Conservation (phyloP, 495 filamentous ascomycete genomes). For the Baudoinia panamericana region DNA sequence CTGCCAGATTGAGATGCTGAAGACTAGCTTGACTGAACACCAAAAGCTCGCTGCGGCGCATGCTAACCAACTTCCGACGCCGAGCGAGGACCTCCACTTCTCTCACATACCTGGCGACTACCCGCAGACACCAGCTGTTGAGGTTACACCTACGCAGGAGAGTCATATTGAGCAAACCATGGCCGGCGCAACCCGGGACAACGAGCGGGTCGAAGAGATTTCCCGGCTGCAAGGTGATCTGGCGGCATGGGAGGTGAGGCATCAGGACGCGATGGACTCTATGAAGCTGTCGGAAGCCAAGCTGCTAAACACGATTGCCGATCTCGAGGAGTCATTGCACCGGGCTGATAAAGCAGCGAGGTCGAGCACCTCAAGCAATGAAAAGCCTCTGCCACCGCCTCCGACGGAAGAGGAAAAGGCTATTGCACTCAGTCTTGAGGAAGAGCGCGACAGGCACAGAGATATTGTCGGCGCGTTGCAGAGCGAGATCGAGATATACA, state of each 20-base stretch:
- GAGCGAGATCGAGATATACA: slow-evolving; percentile 66
- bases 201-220: slow-evolving; percentile 50
- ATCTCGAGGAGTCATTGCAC: slow-evolving; percentile 51
- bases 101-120: slow-evolving; percentile 22
- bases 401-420: slow-evolving; percentile 28
- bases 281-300: slow-evolving; percentile 62
- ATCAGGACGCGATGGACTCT: slow-evolving; percentile 54
- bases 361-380: slow-evolving; percentile 1
- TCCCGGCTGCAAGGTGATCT: slow-evolving; percentile 63
- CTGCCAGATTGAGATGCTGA: slow-evolving; percentile 54
- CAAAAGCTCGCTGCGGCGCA: slow-evolving; percentile 3
- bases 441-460: slow-evolving; percentile 46
- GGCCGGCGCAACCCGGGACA: slow-evolving; percentile 20
- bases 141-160: slow-evolving; percentile 21
- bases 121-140: slow-evolving; percentile 18
- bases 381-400: background rate
- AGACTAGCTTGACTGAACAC: slow-evolving; percentile 29
- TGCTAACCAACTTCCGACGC: slow-evolving; percentile 14
- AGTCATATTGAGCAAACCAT: slow-evolving; percentile 16
- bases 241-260: slow-evolving; percentile 57
- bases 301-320: slow-evolving; percentile 54
- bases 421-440: slow-evolving; percentile 33
- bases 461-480: slow-evolving; percentile 54
- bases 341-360: slow-evolving; percentile 37
- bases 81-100: slow-evolving; percentile 10